Base-by-base conservation (phyloP, 1,284 basidiomycete genomes). In the Schizophyllum amplum region DNA sequence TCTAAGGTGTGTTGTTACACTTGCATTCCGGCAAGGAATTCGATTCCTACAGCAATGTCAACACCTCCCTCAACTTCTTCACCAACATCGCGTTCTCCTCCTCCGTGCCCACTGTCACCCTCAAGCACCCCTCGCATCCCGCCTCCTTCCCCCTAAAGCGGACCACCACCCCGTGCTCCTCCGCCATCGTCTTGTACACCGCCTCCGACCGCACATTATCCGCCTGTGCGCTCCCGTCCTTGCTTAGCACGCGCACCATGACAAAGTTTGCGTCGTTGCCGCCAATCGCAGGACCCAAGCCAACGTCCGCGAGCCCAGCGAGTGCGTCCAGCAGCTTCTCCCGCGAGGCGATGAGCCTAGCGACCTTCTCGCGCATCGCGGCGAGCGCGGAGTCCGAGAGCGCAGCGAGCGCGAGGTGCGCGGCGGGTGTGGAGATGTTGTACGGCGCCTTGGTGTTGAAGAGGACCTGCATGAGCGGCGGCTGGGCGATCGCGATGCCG, bases 391-490 rank as follows among this genome's bases (percentile, higher is more conserved):
- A 66, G 0, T 83, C 76, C 0, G 88, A 84, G 33, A 93, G 79
- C 17, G 96, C 93, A 9, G 89, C 79, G 13, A 88, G 73, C 0
- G 94, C 94, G 25, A 98, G 82, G 52, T 84, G 76, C 5, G 96
- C 92, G 2, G 94, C 93, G 0, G 94, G 94, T 0, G 89, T 83
- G 13, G 94, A 96, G 63, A 99, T 87, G 71, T 98, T 98, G 78
- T 99, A 99, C 0, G 96, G 96, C 0, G 96, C 97, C 72, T 99
- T 99, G 55, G 96, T 92, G 71, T 98, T 99, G 65, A 87, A 86
- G 60, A 99, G 83, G 63, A 98, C 83, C 68, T 96, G 95, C 52
- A 98, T 87, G 20, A 98, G 75, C 0, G 91, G 84, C 0, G 93
- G 93, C 62, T 95, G 89, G 2, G 93, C 92, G 60, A 98, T 77